Evolutionary conservation across 2,329 filamentous ascomycete species (phyloP).

Genomic region (Rasamsonia emersonii): DNA sequence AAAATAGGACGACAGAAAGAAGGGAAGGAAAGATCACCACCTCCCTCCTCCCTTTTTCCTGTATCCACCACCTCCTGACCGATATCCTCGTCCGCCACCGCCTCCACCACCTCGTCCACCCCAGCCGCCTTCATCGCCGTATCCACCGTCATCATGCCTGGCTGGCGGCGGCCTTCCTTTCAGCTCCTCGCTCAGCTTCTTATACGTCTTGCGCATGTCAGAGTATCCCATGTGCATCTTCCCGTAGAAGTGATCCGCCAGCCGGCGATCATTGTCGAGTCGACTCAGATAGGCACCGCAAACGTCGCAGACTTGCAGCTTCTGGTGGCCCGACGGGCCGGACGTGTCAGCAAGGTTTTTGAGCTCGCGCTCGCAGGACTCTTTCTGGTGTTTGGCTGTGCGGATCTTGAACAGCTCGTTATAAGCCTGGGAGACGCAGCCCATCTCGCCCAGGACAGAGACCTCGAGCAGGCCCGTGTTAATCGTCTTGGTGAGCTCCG

Average conservation of each 20-base stretch:
- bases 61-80: slow-evolving; percentile 42
- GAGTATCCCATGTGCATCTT: slow-evolving; percentile 99
- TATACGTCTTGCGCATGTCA: slow-evolving; percentile 91
- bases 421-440: slow-evolving; percentile 70
- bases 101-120: slow-evolving; percentile 44
- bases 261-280: slow-evolving; percentile 83
- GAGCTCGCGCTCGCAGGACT: slow-evolving; percentile 76
- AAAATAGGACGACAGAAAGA: slow-evolving; percentile 8
- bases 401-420: slow-evolving; percentile 83
- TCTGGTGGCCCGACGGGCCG: slow-evolving; percentile 90
- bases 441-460: slow-evolving; percentile 71
- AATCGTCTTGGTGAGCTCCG: slow-evolving; percentile 69
- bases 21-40: slow-evolving; percentile 24
- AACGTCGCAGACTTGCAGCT: slow-evolving; percentile 96
- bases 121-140: slow-evolving; percentile 46
- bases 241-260: slow-evolving; percentile 97
- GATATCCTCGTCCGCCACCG: slow-evolving; percentile 31
- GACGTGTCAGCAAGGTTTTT: slow-evolving; percentile 86
- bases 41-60: slow-evolving; percentile 36
- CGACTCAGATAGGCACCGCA: slow-evolving; percentile 90
- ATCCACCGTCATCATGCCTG: slow-evolving; percentile 48
- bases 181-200: slow-evolving; percentile 78
- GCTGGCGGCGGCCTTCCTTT: slow-evolving; percentile 59
- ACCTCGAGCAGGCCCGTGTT: slow-evolving; percentile 78
- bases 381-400: slow-evolving; percentile 70